A percentile compares a stretch with the other conserved stretches of the same genome.
These are phyloP conservation scores for Pelargonium nanum DNA, from an alignment of 345 rosid species.

Conservation along the genomic window DNA sequence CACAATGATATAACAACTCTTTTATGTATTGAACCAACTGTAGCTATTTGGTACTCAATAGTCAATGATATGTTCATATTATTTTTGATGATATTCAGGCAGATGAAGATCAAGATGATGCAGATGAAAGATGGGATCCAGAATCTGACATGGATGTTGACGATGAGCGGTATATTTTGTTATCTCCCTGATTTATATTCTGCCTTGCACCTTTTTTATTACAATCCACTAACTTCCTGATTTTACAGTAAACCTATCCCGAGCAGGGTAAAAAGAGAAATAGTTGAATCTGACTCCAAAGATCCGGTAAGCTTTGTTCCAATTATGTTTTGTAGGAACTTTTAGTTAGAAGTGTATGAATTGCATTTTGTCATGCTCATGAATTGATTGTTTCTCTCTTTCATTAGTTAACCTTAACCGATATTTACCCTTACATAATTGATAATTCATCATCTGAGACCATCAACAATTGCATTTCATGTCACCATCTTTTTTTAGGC, in stretches of 20 bases:
- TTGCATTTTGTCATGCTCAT: too few relatives aligned
- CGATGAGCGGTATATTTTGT: slow-evolving; percentile 47
- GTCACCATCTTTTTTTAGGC: too few relatives aligned
- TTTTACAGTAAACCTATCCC: slow-evolving; percentile 52
- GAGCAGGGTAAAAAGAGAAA: slow-evolving; percentile 74
- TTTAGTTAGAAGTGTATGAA: neutral
- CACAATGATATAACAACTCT: neutral
- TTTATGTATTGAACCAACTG: neutral
- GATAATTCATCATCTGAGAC: too few relatives aligned
- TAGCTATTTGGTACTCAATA: slow-evolving; percentile 5
- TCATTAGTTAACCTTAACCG: too few relatives aligned
- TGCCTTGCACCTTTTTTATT: neutral
- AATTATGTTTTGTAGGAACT: neutral
- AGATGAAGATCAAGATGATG: slow-evolving; percentile 73
- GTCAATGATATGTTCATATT: neutral
- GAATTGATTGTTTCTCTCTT: too few relatives aligned
- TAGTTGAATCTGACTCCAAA: slow-evolving; percentile 47
- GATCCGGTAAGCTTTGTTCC: slow-evolving; percentile 36
- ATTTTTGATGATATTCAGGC: slow-evolving; percentile 28
- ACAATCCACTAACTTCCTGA: slow-evolving; percentile 8
- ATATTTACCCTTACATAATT: too few relatives aligned
- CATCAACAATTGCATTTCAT: too few relatives aligned
- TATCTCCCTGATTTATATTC: neutral
- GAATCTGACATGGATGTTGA: slow-evolving; percentile 81
- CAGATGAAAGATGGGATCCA: slow-evolving; percentile 72